phyloP scores from a whole-genome alignment of 2,329 filamentous ascomycete species.

The Pseudopyricularia cyperi region DNA sequence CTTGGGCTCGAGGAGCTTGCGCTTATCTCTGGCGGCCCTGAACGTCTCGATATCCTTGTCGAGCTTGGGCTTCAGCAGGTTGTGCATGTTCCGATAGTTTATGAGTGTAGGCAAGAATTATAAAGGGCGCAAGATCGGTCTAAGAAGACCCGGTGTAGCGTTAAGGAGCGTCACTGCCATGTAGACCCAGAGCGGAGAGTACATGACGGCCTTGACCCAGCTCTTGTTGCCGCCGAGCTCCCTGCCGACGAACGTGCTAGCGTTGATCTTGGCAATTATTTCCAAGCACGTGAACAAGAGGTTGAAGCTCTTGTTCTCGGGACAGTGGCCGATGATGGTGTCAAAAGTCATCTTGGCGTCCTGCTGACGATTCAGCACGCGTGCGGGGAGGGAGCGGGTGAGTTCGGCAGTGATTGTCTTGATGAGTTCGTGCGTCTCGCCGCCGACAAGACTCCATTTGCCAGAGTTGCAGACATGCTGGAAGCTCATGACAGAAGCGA shows the following conservation, averaged over 20 bases:
- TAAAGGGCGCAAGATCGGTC: neutral
- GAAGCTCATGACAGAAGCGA: neutral
- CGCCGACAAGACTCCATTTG: neutral
- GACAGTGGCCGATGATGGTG: neutral
- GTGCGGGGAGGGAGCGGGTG: neutral
- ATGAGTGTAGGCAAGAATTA: neutral
- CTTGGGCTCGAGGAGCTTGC: neutral
- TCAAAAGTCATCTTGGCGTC: neutral
- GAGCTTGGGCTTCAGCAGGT: neutral
- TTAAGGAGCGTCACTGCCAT: neutral
- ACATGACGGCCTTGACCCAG: neutral
- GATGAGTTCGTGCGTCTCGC: neutral
- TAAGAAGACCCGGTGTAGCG: neutral
- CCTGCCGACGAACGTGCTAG: neutral
- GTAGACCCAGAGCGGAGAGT: neutral
- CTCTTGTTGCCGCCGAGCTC: neutral
- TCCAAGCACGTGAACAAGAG: neutral
- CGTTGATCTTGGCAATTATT: neutral
- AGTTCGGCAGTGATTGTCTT: neutral
- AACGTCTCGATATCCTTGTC: neutral
- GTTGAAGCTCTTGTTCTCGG: neutral
- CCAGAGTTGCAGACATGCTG: neutral
- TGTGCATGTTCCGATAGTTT: neutral
- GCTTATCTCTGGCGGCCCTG: neutral
- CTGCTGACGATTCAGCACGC: neutral